Base-by-base conservation (phyloP, 1,139 yeast species). In the Diutina sp. region DNA sequence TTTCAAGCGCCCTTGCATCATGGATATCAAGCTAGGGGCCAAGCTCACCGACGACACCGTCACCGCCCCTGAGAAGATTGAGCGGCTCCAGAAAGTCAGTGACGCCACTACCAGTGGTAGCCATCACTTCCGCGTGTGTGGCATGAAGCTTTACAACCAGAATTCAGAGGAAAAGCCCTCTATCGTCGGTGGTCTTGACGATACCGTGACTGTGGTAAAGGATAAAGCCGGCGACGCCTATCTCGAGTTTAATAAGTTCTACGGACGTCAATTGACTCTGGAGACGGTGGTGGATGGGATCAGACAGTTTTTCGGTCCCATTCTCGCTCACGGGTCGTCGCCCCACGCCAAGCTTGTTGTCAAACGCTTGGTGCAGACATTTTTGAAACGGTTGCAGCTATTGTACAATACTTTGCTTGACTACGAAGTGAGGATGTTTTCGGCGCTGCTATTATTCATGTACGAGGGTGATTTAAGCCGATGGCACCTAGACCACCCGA, bases 21-120 rank as follows among this genome's bases (percentile, higher is more conserved):
- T 91, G 60, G 99, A 93, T 66, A 80, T 91, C 56, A 93, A 93
- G 66, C 73, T 93, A 6, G 99, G 99, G 0, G 69, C 82, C 5
- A 66, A 76, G 14, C 70, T 93, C 45, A 83, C 87, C 63, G 98
- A 91, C 68, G 74, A 71, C 29, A 38, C 60, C 6, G 62, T 59
- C 1, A 76, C 74, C 4, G 57, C 76, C 1, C 68, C 64, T 0
- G 96, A 83, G 44, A 93, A 93, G 65, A 74, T 71, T 18, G 71
- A 70, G 51, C 67, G 98, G 51, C 70, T 93, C 63, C 72, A 71
- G 44, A 68, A 75, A 48, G 97, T 93, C 0, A 79, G 95, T 51
- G 66, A 70, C 1, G 61, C 73, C 0, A 91, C 98, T 1, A 93
- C 98, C 1, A 85, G 95, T 56, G 96, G 97, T 0, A 71, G 84